These are phyloP conservation scores for Knoxia roxburghii DNA, from an alignment of 257 asterid species.

Conservation along the genomic window DNA sequence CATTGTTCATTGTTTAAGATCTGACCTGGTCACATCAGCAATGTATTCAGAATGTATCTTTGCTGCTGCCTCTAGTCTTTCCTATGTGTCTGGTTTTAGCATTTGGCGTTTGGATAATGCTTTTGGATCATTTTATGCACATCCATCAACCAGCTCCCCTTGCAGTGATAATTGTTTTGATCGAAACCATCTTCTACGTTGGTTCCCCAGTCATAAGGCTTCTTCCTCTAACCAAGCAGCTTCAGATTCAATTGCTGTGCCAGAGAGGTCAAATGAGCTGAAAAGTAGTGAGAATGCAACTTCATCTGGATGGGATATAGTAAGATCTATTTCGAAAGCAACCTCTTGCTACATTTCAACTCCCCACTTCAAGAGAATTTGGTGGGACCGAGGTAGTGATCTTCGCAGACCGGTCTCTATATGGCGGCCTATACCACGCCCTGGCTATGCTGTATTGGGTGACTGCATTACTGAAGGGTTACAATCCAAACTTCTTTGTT, in stretches of 20 bases:
- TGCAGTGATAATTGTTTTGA: conserved; percentile 60
- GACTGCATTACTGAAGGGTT: conserved; percentile 97
- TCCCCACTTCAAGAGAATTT: conserved; percentile 89
- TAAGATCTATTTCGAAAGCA: conserved; percentile 78
- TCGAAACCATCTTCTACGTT: conserved; percentile 75
- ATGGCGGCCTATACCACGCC: conserved; percentile 91
- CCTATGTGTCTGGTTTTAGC: conserved; percentile 71
- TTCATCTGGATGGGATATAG: conserved; percentile 90
- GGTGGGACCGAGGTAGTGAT: conserved; percentile 99
- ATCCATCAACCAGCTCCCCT: conserved; percentile 56
- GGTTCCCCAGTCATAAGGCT: conserved; percentile 60
- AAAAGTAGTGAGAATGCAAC: conserved; percentile 41
- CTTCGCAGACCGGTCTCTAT: conserved; percentile 85
- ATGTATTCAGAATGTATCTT: conserved; percentile 63
- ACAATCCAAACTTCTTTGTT: conserved; percentile 17
- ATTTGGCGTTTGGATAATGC: conserved; percentile 94
- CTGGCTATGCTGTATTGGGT: conserved; percentile 80
- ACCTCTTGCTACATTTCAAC: conserved; percentile 61
- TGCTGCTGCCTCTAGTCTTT: conserved; percentile 43
- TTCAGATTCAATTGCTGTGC: conserved; percentile 35
- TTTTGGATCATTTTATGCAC: conserved; percentile 83
- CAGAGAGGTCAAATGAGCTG: conserved; percentile 34
- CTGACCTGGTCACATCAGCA: conserved; percentile 84
- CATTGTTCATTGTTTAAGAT: conserved; percentile 82
- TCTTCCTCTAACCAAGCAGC: conserved; percentile 51